These are phyloP conservation scores for Annulohypoxylon nitens DNA, from an alignment of 495 filamentous ascomycete species.

Conservation along the genomic window DNA sequence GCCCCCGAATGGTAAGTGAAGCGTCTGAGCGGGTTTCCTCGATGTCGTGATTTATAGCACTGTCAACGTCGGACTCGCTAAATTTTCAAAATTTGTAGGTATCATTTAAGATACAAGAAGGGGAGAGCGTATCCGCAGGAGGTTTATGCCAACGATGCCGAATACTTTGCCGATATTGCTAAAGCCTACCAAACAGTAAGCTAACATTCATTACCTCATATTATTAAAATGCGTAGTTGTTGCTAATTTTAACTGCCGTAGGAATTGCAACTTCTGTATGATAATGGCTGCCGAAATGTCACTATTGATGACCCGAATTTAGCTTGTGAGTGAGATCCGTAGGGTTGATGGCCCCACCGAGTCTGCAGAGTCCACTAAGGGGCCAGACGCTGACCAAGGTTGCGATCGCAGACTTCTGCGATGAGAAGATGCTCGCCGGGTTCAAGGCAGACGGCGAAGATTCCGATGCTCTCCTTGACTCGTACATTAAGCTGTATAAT, in stretches of 20 bases:
- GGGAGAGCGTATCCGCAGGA: constrained; percentile 72
- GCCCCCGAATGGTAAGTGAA: constrained; percentile 68
- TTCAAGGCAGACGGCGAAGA: constrained; percentile 70
- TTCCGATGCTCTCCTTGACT: constrained; percentile 71
- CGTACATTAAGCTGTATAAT: constrained; percentile 78
- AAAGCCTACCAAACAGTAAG: constrained; percentile 66
- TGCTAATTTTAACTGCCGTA: constrained; percentile 33
- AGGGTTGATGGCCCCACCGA: background rate
- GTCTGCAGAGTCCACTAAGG: background rate
- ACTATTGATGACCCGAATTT: constrained; percentile 77
- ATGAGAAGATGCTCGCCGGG: constrained; percentile 73
- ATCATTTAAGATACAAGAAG: constrained; percentile 72
- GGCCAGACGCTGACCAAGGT: constrained; percentile 1
- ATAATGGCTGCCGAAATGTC: constrained; percentile 73
- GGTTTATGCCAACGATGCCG: constrained; percentile 69
- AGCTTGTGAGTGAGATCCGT: constrained; percentile 65
- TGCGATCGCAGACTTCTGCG: constrained; percentile 70
- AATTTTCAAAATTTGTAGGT: constrained; percentile 44
- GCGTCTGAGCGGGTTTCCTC: background rate
- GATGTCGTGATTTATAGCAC: background rate
- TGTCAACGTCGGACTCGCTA: constrained; percentile 52
- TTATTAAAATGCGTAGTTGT: background rate
- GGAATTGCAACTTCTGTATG: constrained; percentile 73
- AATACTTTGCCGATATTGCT: constrained; percentile 76
- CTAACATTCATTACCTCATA: background rate